Conservation (phyloP, 2,329 filamentous ascomycete species). For the Geosmithia putterillii region DNA sequence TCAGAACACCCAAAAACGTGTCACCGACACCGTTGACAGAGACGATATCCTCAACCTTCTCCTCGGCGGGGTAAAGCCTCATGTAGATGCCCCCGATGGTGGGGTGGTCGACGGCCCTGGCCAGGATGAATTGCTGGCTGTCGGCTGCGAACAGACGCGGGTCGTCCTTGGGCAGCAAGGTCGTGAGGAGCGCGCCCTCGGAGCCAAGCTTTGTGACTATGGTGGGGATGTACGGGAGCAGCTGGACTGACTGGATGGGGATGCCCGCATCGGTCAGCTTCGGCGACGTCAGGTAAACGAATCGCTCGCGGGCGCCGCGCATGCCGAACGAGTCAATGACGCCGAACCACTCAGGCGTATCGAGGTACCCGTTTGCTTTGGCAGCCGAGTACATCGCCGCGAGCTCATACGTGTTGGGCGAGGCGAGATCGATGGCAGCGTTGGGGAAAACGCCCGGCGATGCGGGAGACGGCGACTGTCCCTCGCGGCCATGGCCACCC, state of each 20-base stretch:
- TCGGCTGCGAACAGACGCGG: constrained; percentile 49
- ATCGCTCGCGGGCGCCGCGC: constrained; percentile 57
- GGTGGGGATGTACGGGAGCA: constrained; percentile 79
- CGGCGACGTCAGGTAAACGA: constrained; percentile 53
- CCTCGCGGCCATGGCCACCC: neutral
- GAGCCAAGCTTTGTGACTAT: constrained; percentile 75
- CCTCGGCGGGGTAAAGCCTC: constrained; percentile 53
- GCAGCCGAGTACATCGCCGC: constrained; percentile 66
- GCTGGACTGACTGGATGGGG: constrained; percentile 70
- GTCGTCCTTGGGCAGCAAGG: constrained; percentile 57
- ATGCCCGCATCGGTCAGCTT: constrained; percentile 68
- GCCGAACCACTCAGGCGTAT: constrained; percentile 62
- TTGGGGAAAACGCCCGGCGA: constrained; percentile 38
- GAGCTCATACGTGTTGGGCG: constrained; percentile 77
- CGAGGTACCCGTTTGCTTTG: constrained; percentile 52
- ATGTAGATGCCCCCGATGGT: constrained; percentile 72
- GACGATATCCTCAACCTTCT: constrained; percentile 57
- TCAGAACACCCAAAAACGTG: constrained; percentile 74
- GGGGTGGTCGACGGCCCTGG: constrained; percentile 39
- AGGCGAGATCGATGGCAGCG: constrained; percentile 58
- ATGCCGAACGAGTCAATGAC: constrained; percentile 73
- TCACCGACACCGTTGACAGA: constrained; percentile 94
- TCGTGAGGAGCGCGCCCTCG: constrained; percentile 63
- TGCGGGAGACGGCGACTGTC: constrained; percentile 24
- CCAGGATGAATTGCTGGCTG: constrained; percentile 59